phyloP scores from a whole-genome alignment of 371 early-diverging fungal genomes.

The Cokeromyces recurvatus region DNA sequence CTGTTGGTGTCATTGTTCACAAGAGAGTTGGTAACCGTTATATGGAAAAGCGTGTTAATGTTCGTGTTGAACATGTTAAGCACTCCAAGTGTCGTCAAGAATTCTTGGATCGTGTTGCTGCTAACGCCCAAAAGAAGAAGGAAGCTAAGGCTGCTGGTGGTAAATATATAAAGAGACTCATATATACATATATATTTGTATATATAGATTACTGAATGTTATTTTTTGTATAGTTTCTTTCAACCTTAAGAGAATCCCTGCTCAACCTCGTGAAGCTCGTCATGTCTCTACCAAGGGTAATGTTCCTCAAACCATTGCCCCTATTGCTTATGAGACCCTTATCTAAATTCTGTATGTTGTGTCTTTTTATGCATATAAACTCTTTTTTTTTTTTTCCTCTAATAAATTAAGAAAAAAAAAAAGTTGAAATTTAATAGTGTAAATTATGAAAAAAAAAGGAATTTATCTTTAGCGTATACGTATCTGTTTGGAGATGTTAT shows the following conservation, averaged over 20 bases:
- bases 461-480: too few species aligned
- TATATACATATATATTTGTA: too few species aligned
- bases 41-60: slow-evolving; percentile 98
- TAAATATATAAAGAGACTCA: slow-evolving; percentile 9
- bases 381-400: slow-evolving; percentile 1
- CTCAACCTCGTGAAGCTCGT: slow-evolving; percentile 87
- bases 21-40: slow-evolving; percentile 97
- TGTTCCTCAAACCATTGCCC: slow-evolving; percentile 87
- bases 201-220: too few species aligned
- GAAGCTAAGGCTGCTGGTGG: slow-evolving; percentile 68
- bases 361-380: too few species aligned
- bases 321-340: slow-evolving; percentile 94
- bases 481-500: too few species aligned
- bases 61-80: slow-evolving; percentile 98
- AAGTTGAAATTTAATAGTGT: not conserved
- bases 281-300: slow-evolving; percentile 87
- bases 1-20: slow-evolving; percentile 98
- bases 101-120: slow-evolving; percentile 95
- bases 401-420: not conserved
- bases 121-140: slow-evolving; percentile 82
- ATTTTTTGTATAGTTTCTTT: slow-evolving; percentile 58
- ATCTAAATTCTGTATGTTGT: too few species aligned
- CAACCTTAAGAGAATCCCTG: slow-evolving; percentile 92
- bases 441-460: too few species aligned
- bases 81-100: slow-evolving; percentile 99